A percentile compares a stretch with the other conserved stretches of the same genome.
phyloP scores from a whole-genome alignment of 176 grass and related monocot species.

The Oryza meyeriana region DNA sequence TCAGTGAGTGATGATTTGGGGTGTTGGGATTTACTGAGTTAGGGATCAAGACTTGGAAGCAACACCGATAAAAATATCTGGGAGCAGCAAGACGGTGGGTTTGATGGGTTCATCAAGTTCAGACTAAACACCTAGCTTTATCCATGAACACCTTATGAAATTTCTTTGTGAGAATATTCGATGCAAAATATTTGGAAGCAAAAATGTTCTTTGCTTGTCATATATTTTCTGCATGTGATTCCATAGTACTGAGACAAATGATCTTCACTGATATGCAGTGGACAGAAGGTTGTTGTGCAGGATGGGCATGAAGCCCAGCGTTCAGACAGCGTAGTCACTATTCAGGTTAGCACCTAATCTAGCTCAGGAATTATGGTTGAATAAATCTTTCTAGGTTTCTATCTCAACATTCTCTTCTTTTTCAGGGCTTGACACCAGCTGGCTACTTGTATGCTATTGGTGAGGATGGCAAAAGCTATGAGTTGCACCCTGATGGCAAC shows the following conservation, averaged over 20 bases:
- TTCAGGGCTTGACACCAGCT: slow-evolving; percentile 70
- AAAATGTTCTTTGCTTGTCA: background rate
- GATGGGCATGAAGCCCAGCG: slow-evolving; percentile 47
- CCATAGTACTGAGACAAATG: background rate
- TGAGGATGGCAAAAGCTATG: slow-evolving; percentile 58
- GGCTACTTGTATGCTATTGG: slow-evolving; percentile 76
- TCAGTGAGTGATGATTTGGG: no score
- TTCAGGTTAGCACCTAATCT: slow-evolving; percentile 51
- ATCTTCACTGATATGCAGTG: slow-evolving; percentile 49
- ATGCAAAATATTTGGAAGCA: background rate
- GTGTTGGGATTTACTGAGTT: no score
- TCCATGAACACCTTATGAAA: background rate
- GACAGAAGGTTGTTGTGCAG: slow-evolving; percentile 74
- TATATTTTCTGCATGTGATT: slow-evolving; percentile 17
- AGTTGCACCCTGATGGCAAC: slow-evolving; percentile 92
- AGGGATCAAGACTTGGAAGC: no score
- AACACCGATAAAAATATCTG: no score
- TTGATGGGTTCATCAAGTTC: background rate
- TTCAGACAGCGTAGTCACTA: slow-evolving; percentile 52
- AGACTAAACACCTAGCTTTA: background rate
- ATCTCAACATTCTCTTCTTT: background rate
- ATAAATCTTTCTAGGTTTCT: background rate
- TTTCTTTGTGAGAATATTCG: background rate
- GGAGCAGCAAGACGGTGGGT: no score
- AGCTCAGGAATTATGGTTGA: background rate